Conservation (phyloP, 2,329 filamentous ascomycete species). For the Alternaria incomplexa region DNA sequence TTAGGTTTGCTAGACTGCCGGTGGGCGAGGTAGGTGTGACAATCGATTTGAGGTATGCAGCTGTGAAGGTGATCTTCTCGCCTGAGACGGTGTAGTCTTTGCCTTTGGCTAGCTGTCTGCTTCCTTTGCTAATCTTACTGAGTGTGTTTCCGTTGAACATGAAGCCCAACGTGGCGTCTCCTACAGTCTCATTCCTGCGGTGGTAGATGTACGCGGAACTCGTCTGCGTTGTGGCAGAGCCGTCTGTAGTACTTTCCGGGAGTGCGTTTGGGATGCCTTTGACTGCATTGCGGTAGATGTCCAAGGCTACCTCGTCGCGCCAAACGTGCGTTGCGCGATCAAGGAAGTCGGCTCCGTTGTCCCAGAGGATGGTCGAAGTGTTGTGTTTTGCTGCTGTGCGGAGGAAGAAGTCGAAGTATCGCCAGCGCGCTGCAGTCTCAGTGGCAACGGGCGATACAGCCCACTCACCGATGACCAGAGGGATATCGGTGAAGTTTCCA, state of each 20-base stretch:
- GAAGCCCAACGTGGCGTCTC: conserved; percentile 56
- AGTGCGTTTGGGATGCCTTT: conserved; percentile 57
- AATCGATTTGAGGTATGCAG: conserved; percentile 55
- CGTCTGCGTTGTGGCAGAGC: conserved; percentile 52
- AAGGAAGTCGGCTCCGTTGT: conserved; percentile 64
- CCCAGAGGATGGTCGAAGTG: conserved; percentile 63
- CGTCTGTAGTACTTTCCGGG: conserved; percentile 60
- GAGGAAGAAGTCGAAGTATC: conserved; percentile 63
- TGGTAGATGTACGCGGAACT: conserved; percentile 64
- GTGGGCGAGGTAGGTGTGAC: conserved; percentile 51
- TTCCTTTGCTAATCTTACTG: conserved; percentile 41
- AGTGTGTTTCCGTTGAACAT: conserved; percentile 63
- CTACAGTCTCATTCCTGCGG: conserved; percentile 51
- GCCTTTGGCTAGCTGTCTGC: conserved; percentile 46
- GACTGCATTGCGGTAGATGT: conserved; percentile 56
- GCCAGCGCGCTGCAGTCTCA: conserved; percentile 64
- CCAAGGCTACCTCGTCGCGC: conserved; percentile 58
- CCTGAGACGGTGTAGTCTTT: conserved; percentile 58
- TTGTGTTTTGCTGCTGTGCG: conserved; percentile 58
- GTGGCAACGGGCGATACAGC: conserved; percentile 57
- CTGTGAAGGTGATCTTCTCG: conserved; percentile 55
- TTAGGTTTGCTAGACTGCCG: conserved; percentile 59
- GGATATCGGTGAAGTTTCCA: conserved; percentile 62
- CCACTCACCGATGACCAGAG: conserved; percentile 65
- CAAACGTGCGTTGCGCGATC: conserved; percentile 58